phyloP scores from a whole-genome alignment of 805 yeast species.

The Scheffersomyces coipomensis region DNA sequence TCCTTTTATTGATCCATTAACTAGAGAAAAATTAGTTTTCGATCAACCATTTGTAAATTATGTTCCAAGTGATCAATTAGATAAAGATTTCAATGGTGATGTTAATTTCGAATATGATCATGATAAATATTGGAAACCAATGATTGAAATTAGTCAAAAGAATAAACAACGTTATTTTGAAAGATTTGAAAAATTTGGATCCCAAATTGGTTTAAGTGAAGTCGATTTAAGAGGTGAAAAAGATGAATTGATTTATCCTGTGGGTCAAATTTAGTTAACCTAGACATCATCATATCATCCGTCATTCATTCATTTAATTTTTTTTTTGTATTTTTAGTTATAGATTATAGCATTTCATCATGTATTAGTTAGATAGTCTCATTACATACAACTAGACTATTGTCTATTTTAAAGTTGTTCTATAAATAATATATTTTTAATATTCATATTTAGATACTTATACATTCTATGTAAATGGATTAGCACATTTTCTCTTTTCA shows the following conservation, averaged over 20 bases:
- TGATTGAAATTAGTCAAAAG: slow-evolving; percentile 57
- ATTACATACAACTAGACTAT: too few species aligned
- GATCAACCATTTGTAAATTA: slow-evolving; percentile 85
- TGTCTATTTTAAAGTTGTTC: too few species aligned
- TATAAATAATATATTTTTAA: too few species aligned
- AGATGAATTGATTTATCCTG: slow-evolving; percentile 27
- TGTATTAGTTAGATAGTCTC: too few species aligned
- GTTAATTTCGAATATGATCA: slow-evolving; percentile 85
- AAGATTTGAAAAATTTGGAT: slow-evolving; percentile 72
- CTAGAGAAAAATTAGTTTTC: slow-evolving; percentile 89
- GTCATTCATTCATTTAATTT: too few species aligned
- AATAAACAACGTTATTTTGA: slow-evolving; percentile 64
- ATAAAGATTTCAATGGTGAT: slow-evolving; percentile 78
- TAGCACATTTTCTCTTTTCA: slow-evolving; percentile 89
- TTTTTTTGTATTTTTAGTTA: too few species aligned
- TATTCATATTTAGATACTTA: too few species aligned
- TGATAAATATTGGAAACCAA: slow-evolving; percentile 71
- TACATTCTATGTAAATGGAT: slow-evolving; percentile 55
- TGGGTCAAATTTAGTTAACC: slow-evolving; percentile 8
- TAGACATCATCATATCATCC: too few species aligned
- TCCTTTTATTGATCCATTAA: slow-evolving; percentile 95
- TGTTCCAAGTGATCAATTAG: slow-evolving; percentile 80
- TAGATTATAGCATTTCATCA: too few species aligned
- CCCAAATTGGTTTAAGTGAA: slow-evolving; percentile 73
- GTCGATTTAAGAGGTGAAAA: slow-evolving; percentile 60